Evolutionary conservation across 2,329 filamentous ascomycete species (phyloP).

Genomic region (Phaeosphaeria sp.): DNA sequence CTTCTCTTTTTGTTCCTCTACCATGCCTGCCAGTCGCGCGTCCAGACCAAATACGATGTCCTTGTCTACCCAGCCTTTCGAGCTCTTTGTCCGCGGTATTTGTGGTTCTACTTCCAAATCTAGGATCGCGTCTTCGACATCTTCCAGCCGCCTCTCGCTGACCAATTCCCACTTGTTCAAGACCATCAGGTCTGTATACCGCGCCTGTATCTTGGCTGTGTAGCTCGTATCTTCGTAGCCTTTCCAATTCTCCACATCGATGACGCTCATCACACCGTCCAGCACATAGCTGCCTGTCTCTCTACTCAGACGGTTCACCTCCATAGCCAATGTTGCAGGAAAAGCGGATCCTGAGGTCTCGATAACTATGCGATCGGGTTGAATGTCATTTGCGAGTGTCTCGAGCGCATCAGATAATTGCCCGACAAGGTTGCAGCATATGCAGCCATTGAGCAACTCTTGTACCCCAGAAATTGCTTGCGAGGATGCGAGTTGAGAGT

Average conservation of each 20-base stretch:
- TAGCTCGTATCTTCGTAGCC: conserved; percentile 92
- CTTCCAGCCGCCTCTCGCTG: conserved; percentile 75
- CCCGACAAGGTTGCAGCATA: conserved; percentile 98
- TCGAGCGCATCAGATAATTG: conserved; percentile 81
- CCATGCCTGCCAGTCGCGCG: conserved; percentile 70
- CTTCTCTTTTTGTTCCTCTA: conserved; percentile 53
- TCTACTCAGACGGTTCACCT: conserved; percentile 80
- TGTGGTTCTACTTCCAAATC: conserved; percentile 78
- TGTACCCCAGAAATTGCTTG: conserved; percentile 86
- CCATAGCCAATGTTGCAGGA: conserved; percentile 87
- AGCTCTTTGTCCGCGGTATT: conserved; percentile 82
- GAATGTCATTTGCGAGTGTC: conserved; percentile 68
- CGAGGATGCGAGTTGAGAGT: conserved; percentile 86
- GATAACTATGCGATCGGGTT: conserved; percentile 86
- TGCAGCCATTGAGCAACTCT: conserved; percentile 95
- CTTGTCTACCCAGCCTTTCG: conserved; percentile 77
- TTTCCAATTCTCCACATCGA: conserved; percentile 94
- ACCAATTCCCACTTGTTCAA: conserved; percentile 92
- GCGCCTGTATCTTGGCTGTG: conserved; percentile 85
- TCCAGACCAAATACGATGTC: conserved; percentile 88
- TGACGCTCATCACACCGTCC: conserved; percentile 86
- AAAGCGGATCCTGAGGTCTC: conserved; percentile 87
- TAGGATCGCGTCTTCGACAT: conserved; percentile 77
- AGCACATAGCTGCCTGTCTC: conserved; percentile 74
- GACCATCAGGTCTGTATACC: conserved; percentile 88